Percentiles rank a stretch among this genome's conserved stretches.
Evolutionary conservation across 371 early-diverging fungal species (phyloP).

Genomic region (Mortierella sp.): DNA sequence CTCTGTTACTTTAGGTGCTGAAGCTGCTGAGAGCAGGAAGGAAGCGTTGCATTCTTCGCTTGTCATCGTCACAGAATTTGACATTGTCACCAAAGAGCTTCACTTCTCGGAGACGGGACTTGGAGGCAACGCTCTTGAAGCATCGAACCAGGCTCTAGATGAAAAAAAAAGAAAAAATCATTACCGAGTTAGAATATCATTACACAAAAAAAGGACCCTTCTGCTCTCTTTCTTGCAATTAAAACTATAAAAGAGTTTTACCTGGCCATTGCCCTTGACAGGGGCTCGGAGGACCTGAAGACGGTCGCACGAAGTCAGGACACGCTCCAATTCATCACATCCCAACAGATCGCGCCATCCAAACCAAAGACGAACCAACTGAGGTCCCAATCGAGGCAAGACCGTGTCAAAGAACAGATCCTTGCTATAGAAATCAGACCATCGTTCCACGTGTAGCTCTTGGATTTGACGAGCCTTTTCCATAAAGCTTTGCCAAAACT

Average conservation of each 20-base stretch:
- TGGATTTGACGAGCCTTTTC: slow-evolving; percentile 50
- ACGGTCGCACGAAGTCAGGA: slow-evolving; percentile 42
- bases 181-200: background rate
- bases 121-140: slow-evolving; percentile 38
- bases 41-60: slow-evolving; percentile 51
- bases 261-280: slow-evolving; percentile 55
- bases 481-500: slow-evolving; percentile 49
- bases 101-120: slow-evolving; percentile 49
- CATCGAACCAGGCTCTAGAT: slow-evolving; percentile 45
- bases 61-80: slow-evolving; percentile 53
- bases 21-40: slow-evolving; percentile 46
- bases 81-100: slow-evolving; percentile 50
- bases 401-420: slow-evolving; percentile 52
- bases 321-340: slow-evolving; percentile 45
- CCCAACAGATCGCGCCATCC: slow-evolving; percentile 52
- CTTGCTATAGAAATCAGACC: slow-evolving; percentile 52
- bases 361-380: slow-evolving; percentile 51
- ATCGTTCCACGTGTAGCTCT: slow-evolving; percentile 53
- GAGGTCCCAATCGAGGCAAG: slow-evolving; percentile 47
- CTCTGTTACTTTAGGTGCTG: slow-evolving; percentile 17
- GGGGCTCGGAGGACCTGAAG: slow-evolving; percentile 53
- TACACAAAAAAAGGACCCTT: background rate
- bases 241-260: slow-evolving; percentile 7
- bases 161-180: background rate
- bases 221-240: background rate